Evolutionary conservation across 2,329 filamentous ascomycete genomes (phyloP).

Genomic region (Pseudogymnoascus sp.): DNA sequence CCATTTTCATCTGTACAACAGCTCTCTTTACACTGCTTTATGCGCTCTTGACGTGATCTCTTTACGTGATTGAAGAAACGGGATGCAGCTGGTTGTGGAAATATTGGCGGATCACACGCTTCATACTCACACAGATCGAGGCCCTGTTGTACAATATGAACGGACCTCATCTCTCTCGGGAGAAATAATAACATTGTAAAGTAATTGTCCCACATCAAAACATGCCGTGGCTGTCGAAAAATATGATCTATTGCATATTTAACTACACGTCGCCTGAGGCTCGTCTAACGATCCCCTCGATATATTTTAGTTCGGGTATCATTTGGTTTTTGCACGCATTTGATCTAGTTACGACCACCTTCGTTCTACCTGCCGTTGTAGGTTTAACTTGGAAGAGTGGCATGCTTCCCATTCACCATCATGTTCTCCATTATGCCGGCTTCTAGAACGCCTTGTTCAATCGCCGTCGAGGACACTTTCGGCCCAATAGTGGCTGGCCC

Average conservation of each 20-base stretch:
- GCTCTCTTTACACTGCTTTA: not conserved
- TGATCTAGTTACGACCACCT: not conserved
- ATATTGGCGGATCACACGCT: slow-evolving; percentile 1
- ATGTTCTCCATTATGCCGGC: not conserved
- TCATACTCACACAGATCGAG: not conserved
- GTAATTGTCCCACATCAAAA: not conserved
- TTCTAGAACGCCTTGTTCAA: not conserved
- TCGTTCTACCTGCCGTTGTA: slow-evolving; percentile 1
- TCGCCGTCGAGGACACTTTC: slow-evolving; percentile 16
- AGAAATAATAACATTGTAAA: not conserved
- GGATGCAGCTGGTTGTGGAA: not conserved
- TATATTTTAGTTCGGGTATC: not conserved
- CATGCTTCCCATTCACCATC: not conserved
- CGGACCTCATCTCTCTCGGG: not conserved
- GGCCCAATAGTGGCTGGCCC: slow-evolving; percentile 16
- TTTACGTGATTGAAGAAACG: slow-evolving; percentile 1
- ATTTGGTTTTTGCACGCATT: not conserved
- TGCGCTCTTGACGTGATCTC: not conserved
- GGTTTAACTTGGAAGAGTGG: not conserved
- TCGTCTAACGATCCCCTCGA: not conserved
- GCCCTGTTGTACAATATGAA: not conserved
- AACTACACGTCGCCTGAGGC: not conserved
- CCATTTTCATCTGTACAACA: not conserved
- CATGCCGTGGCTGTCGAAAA: slow-evolving; percentile 2
- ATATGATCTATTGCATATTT: slow-evolving; percentile 4